Evolutionary conservation across 2,329 filamentous ascomycete species (phyloP).

Genomic region (Penicillium sp.): DNA sequence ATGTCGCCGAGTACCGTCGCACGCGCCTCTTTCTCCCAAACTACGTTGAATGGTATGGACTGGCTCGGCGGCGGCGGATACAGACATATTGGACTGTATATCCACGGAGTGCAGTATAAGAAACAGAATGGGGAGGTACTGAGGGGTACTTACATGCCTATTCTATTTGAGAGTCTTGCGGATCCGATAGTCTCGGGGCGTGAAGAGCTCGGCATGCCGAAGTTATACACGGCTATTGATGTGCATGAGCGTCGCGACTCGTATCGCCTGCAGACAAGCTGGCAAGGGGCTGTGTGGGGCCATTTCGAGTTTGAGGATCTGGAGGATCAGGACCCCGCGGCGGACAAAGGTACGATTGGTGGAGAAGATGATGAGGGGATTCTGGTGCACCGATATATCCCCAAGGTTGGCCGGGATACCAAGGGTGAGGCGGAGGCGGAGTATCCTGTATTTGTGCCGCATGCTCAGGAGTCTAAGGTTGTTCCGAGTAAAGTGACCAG

Average conservation of each 20-base stretch:
- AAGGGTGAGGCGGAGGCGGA: conserved; percentile 55
- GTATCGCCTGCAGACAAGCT: conserved; percentile 43
- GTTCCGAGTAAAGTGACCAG: conserved; percentile 24
- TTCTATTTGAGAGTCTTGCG: conserved; percentile 58
- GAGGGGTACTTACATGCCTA: conserved; percentile 54
- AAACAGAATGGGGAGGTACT: conserved; percentile 50
- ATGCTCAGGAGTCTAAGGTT: conserved; percentile 34
- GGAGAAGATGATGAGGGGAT: conserved; percentile 46
- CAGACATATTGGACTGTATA: conserved; percentile 57
- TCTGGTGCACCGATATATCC: conserved; percentile 59
- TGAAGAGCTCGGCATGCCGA: conserved; percentile 63
- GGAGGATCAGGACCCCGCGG: conserved; percentile 23
- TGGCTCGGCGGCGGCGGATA: conserved; percentile 64
- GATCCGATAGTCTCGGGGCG: conserved; percentile 61
- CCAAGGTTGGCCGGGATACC: conserved; percentile 49
- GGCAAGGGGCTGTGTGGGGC: conserved; percentile 45
- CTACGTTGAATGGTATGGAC: conserved; percentile 50
- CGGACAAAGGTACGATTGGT: conserved; percentile 18
- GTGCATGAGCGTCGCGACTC: conserved; percentile 37
- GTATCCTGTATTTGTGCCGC: conserved; percentile 47
- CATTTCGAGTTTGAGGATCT: conserved; percentile 40
- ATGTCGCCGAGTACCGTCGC: conserved; percentile 45
- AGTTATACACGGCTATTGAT: conserved; percentile 55
- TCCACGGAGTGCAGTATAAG: conserved; percentile 60
- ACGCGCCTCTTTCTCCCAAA: conserved; percentile 44